phyloP scores from a whole-genome alignment of 176 grass and related monocot genomes.

The Carex cristatella region DNA sequence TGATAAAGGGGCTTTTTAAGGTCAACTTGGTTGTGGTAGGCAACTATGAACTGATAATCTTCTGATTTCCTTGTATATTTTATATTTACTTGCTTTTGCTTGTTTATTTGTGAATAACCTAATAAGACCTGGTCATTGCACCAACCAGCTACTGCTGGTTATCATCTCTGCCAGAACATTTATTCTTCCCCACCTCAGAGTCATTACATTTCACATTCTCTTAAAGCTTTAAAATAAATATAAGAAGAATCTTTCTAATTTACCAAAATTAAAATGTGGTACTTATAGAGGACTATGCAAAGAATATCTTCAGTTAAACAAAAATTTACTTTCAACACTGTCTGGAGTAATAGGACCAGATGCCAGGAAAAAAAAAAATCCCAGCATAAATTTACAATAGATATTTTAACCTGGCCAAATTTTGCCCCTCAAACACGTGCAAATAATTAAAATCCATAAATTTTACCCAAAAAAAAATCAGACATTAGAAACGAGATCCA shows the following conservation, averaged over 20 bases:
- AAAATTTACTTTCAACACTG: background rate
- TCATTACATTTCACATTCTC: background rate
- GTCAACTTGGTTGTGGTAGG: constrained; percentile 17
- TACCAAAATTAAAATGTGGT: background rate
- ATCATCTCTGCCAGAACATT: background rate
- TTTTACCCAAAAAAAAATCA: background rate
- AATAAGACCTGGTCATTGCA: background rate
- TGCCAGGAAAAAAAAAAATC: background rate
- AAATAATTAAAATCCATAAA: background rate
- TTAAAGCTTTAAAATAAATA: background rate
- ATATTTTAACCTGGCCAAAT: background rate
- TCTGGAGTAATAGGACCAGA: background rate
- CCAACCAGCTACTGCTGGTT: background rate
- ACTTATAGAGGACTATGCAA: background rate
- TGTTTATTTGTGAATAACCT: background rate
- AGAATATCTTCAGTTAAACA: background rate
- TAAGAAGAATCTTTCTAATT: background rate
- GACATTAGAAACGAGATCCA: background rate
- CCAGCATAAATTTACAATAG: background rate
- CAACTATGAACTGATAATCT: constrained; percentile 13
- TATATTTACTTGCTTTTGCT: background rate
- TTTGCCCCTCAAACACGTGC: background rate
- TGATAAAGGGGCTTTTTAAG: background rate
- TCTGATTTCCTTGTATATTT: constrained; percentile 10
- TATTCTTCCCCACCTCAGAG: background rate